Evolutionary conservation across 768 basidiomycete genomes (phyloP).

Genomic region (Leccinum rimulosum): DNA sequence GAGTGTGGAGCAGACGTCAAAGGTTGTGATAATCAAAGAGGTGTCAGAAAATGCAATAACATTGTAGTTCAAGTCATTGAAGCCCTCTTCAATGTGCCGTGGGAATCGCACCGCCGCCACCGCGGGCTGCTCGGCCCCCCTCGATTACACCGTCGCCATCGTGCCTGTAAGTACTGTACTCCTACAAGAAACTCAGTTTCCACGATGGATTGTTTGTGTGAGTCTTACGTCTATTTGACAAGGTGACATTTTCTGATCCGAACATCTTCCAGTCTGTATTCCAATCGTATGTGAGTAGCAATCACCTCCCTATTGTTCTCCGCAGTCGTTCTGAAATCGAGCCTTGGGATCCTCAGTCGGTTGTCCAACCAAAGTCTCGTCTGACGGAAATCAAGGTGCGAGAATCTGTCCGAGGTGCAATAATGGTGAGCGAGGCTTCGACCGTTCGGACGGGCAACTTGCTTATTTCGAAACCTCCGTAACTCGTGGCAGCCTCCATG

Average conservation of each 20-base stretch:
- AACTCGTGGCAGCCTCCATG: conserved; percentile 46
- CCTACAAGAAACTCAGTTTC: background rate
- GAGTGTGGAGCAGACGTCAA: too few species aligned
- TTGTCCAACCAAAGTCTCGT: conserved; percentile 57
- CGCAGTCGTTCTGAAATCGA: conserved; percentile 12
- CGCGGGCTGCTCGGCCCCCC: background rate
- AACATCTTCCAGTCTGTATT: conserved; percentile 42
- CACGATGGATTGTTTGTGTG: conserved; percentile 11
- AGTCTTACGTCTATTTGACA: background rate
- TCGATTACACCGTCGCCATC: background rate
- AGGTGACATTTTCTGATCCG: background rate
- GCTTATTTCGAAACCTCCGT: background rate
- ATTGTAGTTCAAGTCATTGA: too few species aligned
- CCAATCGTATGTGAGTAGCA: conserved; percentile 47
- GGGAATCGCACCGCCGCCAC: too few species aligned
- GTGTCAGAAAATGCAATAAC: too few species aligned
- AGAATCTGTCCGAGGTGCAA: conserved; percentile 70
- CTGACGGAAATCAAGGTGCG: conserved; percentile 49
- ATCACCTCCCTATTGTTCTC: background rate
- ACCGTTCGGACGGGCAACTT: background rate
- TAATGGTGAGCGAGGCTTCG: conserved; percentile 50
- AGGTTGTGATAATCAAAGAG: too few species aligned
- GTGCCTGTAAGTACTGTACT: background rate
- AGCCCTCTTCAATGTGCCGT: too few species aligned
- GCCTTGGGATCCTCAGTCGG: conserved; percentile 47